A percentile compares a stretch with the other conserved stretches of the same genome.
Evolutionary conservation across 192 early-diverging fungal species (phyloP).

Genomic region (Dissophora ornata): DNA sequence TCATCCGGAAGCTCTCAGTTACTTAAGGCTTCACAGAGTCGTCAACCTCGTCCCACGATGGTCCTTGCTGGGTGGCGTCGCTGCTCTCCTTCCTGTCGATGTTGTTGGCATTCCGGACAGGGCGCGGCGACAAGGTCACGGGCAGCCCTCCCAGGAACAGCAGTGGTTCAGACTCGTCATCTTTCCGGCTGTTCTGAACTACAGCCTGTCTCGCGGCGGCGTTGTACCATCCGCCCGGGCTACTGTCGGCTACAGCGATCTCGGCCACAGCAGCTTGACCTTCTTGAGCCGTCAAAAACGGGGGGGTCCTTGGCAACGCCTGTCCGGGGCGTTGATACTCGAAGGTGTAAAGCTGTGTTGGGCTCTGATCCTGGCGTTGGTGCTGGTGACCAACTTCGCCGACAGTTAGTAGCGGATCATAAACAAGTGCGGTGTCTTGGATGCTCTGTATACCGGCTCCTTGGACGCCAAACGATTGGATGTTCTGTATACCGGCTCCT

Average conservation of each 20-base stretch:
- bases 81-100: not conserved
- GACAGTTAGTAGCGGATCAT: slow-evolving; percentile 3
- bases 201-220: slow-evolving; percentile 38
- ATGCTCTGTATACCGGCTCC: slow-evolving; percentile 23
- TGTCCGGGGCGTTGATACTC: not conserved
- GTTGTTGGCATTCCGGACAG: slow-evolving; percentile 3
- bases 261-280: slow-evolving; percentile 11
- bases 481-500: slow-evolving; percentile 16
- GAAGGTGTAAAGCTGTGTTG: not conserved
- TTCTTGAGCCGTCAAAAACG: slow-evolving; percentile 11
- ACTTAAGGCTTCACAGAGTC: slow-evolving; percentile 3
- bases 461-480: not conserved
- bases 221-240: slow-evolving; percentile 22
- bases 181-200: slow-evolving; percentile 53
- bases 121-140: slow-evolving; percentile 35
- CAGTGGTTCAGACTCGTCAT: slow-evolving; percentile 48
- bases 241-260: slow-evolving; percentile 5
- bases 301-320: not conserved
- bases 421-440: slow-evolving; percentile 4
- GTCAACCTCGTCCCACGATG: slow-evolving; percentile 1
- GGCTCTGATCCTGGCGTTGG: not conserved
- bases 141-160: slow-evolving; percentile 46
- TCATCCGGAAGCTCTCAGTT: not conserved
- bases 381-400: not conserved
- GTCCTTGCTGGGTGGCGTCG: not conserved